Conservation (phyloP, 805 yeast genomes). For the Teunomyces barrocoloradensis region DNA sequence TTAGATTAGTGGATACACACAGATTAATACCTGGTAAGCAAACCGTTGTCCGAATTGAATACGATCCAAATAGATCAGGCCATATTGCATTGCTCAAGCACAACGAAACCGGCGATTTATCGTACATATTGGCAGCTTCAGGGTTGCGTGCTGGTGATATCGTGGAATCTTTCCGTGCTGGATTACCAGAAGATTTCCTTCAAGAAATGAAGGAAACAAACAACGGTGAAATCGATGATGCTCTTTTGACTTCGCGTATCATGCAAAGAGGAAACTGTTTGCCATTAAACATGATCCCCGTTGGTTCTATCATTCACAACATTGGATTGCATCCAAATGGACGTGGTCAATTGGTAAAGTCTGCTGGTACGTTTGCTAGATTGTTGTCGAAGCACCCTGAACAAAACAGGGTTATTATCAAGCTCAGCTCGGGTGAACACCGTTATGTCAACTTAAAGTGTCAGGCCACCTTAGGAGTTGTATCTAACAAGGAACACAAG, state of each 20-base stretch:
- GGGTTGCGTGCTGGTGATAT: constrained; percentile 91
- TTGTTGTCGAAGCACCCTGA: constrained; percentile 75
- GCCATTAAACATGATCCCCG: constrained; percentile 90
- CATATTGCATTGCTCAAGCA: constrained; percentile 86
- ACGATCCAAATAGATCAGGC: constrained; percentile 91
- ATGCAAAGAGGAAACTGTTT: constrained; percentile 93
- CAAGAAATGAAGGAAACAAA: constrained; percentile 60
- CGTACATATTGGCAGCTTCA: constrained; percentile 87
- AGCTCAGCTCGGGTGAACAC: constrained; percentile 89
- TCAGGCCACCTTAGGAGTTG: constrained; percentile 91
- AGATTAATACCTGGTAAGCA: constrained; percentile 70
- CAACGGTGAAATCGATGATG: constrained; percentile 89
- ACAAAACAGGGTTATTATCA: constrained; percentile 68
- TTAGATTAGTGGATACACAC: constrained; percentile 75
- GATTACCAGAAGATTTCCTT: constrained; percentile 73
- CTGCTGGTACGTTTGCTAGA: constrained; percentile 95
- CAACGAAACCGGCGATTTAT: constrained; percentile 54
- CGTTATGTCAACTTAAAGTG: constrained; percentile 83
- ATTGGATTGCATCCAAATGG: constrained; percentile 68
- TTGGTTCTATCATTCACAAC: constrained; percentile 86
- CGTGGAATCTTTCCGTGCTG: constrained; percentile 86
- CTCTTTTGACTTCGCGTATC: constrained; percentile 79
- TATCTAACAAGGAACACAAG: constrained; percentile 90
- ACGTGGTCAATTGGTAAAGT: constrained; percentile 86
- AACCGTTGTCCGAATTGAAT: constrained; percentile 82